Conservation (phyloP, 306 rosid genomes). For the Psophocarpus tetragonolobus region DNA sequence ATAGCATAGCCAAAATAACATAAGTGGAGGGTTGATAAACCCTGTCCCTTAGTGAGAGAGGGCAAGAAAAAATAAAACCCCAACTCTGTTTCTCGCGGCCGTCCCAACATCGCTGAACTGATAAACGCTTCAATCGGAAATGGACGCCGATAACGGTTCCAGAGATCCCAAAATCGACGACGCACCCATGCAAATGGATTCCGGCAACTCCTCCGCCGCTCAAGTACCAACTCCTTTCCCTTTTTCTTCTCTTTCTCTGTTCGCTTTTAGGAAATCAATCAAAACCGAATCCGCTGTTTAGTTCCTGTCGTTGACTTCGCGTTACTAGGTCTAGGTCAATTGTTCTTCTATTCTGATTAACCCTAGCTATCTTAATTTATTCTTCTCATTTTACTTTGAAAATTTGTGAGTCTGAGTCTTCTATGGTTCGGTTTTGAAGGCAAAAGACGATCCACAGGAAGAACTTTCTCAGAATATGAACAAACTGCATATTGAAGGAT, state of each 20-base stretch:
- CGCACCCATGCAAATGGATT: constrained; percentile 50
- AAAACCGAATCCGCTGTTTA: neutral
- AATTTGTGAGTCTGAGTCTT: neutral
- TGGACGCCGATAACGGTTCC: constrained; percentile 57
- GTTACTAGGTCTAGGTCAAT: neutral
- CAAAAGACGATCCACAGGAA: constrained; percentile 54
- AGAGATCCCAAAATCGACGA: neutral
- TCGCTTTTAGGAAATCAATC: neutral
- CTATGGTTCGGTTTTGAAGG: constrained; percentile 40
- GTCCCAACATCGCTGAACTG: neutral
- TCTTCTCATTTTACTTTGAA: neutral
- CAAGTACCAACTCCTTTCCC: constrained; percentile 34
- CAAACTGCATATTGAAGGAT: constrained; percentile 67
- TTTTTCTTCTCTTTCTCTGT: neutral
- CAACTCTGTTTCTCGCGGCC: too few species aligned
- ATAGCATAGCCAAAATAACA: too few species aligned
- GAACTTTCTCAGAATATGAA: constrained; percentile 61
- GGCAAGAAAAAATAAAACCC: neutral
- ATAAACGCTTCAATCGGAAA: constrained; percentile 6
- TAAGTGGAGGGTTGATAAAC: too few species aligned
- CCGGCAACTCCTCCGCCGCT: constrained; percentile 15
- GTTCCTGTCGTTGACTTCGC: neutral
- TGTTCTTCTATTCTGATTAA: neutral
- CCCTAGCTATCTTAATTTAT: neutral
- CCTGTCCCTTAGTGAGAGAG: too few species aligned